A percentile compares a stretch with the other conserved stretches of the same genome.
These are phyloP conservation scores for Auricularia sp. DNA, from an alignment of 768 basidiomycete species.

Conservation along the genomic window DNA sequence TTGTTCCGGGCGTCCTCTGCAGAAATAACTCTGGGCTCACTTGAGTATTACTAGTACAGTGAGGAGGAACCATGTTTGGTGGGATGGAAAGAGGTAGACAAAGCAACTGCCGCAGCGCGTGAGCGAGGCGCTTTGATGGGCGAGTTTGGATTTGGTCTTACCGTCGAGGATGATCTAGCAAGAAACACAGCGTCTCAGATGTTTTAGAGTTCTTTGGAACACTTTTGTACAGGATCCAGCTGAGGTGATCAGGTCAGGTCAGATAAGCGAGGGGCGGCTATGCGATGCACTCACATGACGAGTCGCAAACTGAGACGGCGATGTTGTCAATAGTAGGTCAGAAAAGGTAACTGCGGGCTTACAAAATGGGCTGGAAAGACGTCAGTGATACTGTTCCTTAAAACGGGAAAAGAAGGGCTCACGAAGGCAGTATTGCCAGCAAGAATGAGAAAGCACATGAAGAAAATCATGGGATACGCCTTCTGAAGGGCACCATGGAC, in stretches of 20 bases:
- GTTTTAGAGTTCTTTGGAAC: constrained; percentile 49
- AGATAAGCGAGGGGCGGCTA: no score
- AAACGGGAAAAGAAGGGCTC: constrained; percentile 28
- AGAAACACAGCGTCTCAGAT: constrained; percentile 76
- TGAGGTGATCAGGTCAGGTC: constrained; percentile 19
- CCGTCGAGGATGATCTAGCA: constrained; percentile 86
- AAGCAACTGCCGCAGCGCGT: constrained; percentile 45
- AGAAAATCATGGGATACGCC: constrained; percentile 71
- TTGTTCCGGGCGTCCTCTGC: background rate
- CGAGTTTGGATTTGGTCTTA: constrained; percentile 11
- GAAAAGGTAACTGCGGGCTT: background rate
- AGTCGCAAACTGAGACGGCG: constrained; percentile 53
- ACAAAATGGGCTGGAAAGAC: constrained; percentile 68
- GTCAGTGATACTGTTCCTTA: constrained; percentile 4
- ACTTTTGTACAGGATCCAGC: constrained; percentile 62
- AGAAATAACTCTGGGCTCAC: constrained; percentile 31
- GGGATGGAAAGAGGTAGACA: constrained; percentile 82
- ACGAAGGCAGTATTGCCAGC: constrained; percentile 93
- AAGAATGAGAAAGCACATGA: constrained; percentile 64
- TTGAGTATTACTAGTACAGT: constrained; percentile 57
- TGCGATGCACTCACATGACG: constrained; percentile 51
- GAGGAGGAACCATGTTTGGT: constrained; percentile 88
- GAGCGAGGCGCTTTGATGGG: background rate
- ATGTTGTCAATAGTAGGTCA: background rate
- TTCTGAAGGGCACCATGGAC: constrained; percentile 83